Evolutionary conservation across 2,329 filamentous ascomycete species (phyloP).

Genomic region (Fusarium sp.): DNA sequence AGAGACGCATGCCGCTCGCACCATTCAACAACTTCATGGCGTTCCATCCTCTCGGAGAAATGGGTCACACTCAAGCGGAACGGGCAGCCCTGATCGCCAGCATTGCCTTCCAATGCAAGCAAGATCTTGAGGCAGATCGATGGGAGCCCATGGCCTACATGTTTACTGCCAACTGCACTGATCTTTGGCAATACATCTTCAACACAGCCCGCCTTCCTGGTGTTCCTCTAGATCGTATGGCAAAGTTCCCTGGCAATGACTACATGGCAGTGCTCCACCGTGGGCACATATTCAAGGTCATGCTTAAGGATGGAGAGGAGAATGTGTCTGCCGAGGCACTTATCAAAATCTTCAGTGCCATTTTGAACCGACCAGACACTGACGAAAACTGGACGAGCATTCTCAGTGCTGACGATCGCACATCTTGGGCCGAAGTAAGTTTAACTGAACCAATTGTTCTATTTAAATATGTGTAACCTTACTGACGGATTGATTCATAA

Average conservation of each 20-base stretch:
- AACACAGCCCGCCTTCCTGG: slow-evolving; percentile 18
- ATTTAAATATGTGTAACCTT: neutral
- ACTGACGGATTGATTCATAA: neutral
- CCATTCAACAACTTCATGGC: slow-evolving; percentile 26
- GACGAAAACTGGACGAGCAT: slow-evolving; percentile 21
- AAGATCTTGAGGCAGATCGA: slow-evolving; percentile 18
- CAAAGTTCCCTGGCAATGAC: slow-evolving; percentile 15
- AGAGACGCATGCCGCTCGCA: slow-evolving; percentile 22
- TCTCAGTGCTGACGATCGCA: slow-evolving; percentile 23
- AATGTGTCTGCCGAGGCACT: slow-evolving; percentile 6
- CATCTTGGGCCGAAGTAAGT: slow-evolving; percentile 25
- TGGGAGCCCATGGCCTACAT: slow-evolving; percentile 21
- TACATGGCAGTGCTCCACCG: slow-evolving; percentile 22
- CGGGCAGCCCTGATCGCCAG: slow-evolving; percentile 23
- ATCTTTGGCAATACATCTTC: slow-evolving; percentile 20
- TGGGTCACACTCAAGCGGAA: slow-evolving; percentile 23
- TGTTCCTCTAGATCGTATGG: slow-evolving; percentile 17
- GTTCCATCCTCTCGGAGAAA: slow-evolving; percentile 16
- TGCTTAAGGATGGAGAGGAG: slow-evolving; percentile 1
- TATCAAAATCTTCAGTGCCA: slow-evolving; percentile 3
- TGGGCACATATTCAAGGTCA: slow-evolving; percentile 25
- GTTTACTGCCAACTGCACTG: slow-evolving; percentile 16
- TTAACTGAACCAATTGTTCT: neutral
- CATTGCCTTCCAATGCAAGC: slow-evolving; percentile 24
- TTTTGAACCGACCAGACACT: neutral